Conservation (phyloP, 306 rosid species). For the Urtica urens region DNA sequence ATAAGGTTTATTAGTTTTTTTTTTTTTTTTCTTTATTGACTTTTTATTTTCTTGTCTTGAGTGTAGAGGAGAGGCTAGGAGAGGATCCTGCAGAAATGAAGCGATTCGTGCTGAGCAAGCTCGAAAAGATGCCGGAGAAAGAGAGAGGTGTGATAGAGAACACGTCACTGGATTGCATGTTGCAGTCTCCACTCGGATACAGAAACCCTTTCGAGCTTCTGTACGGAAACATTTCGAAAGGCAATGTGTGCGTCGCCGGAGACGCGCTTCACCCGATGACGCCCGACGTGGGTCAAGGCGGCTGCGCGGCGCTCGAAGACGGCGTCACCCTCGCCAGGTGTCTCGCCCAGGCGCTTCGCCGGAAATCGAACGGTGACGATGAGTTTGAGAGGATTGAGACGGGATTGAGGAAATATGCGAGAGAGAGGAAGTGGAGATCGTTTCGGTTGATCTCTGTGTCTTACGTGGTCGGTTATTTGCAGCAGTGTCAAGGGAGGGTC, state of each 20-base stretch:
- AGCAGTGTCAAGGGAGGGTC: slow-evolving; percentile 20
- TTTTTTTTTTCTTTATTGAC: no score
- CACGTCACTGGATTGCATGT: slow-evolving; percentile 12
- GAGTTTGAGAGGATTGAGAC: slow-evolving; percentile 1
- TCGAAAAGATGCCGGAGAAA: slow-evolving; percentile 15
- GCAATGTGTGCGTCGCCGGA: slow-evolving; percentile 46
- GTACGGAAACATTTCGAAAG: slow-evolving; percentile 28
- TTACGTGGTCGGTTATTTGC: slow-evolving; percentile 28
- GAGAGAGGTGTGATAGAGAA: slow-evolving; percentile 12
- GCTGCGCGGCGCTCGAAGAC: slow-evolving; percentile 51
- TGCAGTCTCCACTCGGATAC: slow-evolving; percentile 25
- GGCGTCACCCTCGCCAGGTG: slow-evolving; percentile 31
- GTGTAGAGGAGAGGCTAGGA: slow-evolving; percentile 12
- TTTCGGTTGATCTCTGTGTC: slow-evolving; percentile 23
- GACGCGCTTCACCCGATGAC: slow-evolving; percentile 68
- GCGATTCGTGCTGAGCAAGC: slow-evolving; percentile 19
- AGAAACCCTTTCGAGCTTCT: slow-evolving; percentile 46
- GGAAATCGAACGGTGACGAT: not conserved
- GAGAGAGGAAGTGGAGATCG: slow-evolving; percentile 44
- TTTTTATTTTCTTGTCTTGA: no score
- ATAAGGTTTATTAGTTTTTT: no score
- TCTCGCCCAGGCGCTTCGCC: slow-evolving; percentile 11
- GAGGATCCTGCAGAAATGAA: slow-evolving; percentile 13
- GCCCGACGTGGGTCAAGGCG: slow-evolving; percentile 60
- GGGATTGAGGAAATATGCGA: slow-evolving; percentile 22